Conservation (phyloP, 768 basidiomycete species). For the Leccinum obscurum region DNA sequence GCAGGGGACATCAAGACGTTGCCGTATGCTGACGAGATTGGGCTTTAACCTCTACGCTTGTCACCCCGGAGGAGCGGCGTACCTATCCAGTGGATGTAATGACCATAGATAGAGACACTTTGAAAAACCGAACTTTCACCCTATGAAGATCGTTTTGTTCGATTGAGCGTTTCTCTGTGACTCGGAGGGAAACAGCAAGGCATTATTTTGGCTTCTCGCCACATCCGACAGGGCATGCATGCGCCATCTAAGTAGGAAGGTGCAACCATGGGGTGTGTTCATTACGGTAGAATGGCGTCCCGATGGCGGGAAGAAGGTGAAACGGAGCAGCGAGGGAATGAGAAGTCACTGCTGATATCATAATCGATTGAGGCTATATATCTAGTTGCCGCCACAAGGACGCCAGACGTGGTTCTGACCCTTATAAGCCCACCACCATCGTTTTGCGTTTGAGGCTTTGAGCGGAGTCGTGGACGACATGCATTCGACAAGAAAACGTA, state of each 20-base stretch:
- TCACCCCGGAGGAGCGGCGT: conserved; percentile 7
- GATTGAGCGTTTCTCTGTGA: neutral
- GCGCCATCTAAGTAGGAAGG: too few relatives aligned
- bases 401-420: neutral
- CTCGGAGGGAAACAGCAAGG: neutral
- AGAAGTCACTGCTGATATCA: neutral
- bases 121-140: conserved; percentile 5
- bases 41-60: conserved; percentile 48
- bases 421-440: neutral
- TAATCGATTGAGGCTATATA: neutral
- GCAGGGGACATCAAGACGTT: conserved; percentile 76
- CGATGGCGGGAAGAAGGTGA: neutral
- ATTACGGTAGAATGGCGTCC: neutral
- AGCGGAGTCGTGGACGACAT: neutral
- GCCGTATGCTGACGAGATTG: conserved; percentile 84
- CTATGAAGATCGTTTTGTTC: neutral
- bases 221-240: neutral
- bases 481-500: neutral
- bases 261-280: neutral
- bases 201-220: neutral
- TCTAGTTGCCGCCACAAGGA: neutral
- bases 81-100: conserved; percentile 18
- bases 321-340: neutral
- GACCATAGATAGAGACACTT: conserved; percentile 16
- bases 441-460: neutral